Conservation (phyloP, 1,284 basidiomycete species). For the Cryptococcus maquisensis region DNA sequence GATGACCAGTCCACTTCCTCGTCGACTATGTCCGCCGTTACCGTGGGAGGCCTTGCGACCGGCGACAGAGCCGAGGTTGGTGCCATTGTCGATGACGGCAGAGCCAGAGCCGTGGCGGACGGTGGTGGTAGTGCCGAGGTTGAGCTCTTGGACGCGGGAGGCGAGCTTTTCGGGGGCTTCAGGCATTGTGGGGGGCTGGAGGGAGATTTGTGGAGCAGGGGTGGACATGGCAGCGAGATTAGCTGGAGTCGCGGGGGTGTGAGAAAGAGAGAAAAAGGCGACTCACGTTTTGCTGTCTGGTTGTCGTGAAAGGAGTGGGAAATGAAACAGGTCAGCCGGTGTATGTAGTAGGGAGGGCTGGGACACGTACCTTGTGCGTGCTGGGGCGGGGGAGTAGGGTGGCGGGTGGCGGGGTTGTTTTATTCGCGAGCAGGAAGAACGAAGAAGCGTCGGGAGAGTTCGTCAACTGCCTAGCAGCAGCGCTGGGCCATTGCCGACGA, state of each 20-base stretch:
- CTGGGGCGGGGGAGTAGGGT: background rate
- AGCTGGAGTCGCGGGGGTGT: background rate
- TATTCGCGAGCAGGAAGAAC: background rate
- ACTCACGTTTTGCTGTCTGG: background rate
- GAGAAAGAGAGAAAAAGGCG: background rate
- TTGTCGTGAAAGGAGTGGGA: background rate
- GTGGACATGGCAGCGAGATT: background rate
- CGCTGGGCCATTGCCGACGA: too few species aligned
- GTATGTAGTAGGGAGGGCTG: background rate
- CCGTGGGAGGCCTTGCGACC: slow-evolving; percentile 32
- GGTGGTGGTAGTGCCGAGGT: slow-evolving; percentile 1
- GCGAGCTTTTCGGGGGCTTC: slow-evolving; percentile 10
- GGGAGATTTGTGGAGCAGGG: slow-evolving; percentile 1
- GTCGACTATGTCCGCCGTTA: slow-evolving; percentile 23
- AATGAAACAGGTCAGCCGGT: background rate
- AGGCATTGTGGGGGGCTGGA: slow-evolving; percentile 9
- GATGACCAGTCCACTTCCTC: slow-evolving; percentile 58
- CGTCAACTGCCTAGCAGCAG: too few species aligned
- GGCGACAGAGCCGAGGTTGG: slow-evolving; percentile 37
- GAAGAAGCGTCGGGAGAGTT: too few species aligned
- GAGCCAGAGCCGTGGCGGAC: slow-evolving; percentile 2
- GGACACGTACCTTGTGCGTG: too few species aligned
- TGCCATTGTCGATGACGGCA: slow-evolving; percentile 38
- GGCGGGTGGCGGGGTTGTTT: background rate
- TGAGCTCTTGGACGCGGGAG: slow-evolving; percentile 9